A percentile compares a stretch with the other conserved stretches of the same genome.
Conservation (phyloP, 352 stramenopile genomes). For the Pythium rishiriense region DNA sequence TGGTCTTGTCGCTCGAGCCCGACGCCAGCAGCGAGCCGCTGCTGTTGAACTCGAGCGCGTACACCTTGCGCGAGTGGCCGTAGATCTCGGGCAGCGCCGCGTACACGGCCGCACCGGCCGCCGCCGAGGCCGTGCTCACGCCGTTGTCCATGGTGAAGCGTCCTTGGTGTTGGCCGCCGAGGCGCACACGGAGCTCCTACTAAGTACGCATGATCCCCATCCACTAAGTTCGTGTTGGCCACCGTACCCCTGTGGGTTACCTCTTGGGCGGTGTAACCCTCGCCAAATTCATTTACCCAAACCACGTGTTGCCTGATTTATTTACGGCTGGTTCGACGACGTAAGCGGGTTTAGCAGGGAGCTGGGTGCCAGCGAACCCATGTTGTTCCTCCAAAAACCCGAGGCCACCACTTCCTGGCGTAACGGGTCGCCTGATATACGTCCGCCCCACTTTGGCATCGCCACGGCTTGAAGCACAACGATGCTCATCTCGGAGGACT, state of each 20-base stretch:
- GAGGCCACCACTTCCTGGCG: too few relatives aligned
- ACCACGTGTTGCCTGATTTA: too few relatives aligned
- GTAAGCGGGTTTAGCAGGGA: too few relatives aligned
- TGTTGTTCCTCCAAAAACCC: too few relatives aligned
- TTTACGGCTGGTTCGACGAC: too few relatives aligned
- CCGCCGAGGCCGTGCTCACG: not conserved
- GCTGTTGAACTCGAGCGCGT: slow-evolving; percentile 77
- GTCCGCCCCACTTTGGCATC: not conserved
- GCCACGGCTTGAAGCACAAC: not conserved
- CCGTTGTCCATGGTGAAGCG: slow-evolving; percentile 10
- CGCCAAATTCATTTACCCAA: too few relatives aligned
- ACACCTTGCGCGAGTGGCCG: slow-evolving; percentile 80
- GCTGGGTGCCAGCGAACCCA: too few relatives aligned
- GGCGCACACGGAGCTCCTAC: too few relatives aligned
- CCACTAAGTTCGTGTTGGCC: not conserved
- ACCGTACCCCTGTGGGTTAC: too few relatives aligned
- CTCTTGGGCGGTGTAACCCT: too few relatives aligned
- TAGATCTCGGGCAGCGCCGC: slow-evolving; percentile 74
- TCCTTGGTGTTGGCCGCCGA: not conserved
- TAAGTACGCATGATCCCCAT: slow-evolving; percentile 7
- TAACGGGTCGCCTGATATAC: too few relatives aligned
- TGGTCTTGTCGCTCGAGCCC: slow-evolving; percentile 75
- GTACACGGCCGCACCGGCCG: slow-evolving; percentile 25
- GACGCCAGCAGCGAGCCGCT: slow-evolving; percentile 74
- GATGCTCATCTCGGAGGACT: slow-evolving; percentile 19